Percentiles rank a stretch among this genome's conserved stretches.
phyloP scores from a whole-genome alignment of 2,329 filamentous ascomycete genomes.

The Plenodomus tracheiphilus region DNA sequence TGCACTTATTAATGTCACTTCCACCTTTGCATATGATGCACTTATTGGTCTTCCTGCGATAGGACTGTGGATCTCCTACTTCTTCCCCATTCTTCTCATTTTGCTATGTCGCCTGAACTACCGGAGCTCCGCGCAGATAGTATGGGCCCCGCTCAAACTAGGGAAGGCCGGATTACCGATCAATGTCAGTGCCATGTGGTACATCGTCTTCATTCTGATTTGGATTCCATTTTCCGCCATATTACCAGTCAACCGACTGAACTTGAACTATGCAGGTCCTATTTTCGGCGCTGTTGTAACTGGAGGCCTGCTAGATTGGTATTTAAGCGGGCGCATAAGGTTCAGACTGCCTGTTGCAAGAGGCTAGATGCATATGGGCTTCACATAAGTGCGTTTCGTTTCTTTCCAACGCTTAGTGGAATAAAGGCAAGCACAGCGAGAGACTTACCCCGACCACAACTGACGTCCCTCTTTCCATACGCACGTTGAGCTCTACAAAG shows the following conservation, averaged over 20 bases:
- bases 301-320: conserved; percentile 27
- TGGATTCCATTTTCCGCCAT: conserved; percentile 33
- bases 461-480: too few relatives aligned
- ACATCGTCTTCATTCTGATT: conserved; percentile 26
- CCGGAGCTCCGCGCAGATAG: conserved; percentile 9
- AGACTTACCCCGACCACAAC: too few relatives aligned
- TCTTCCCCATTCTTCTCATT: conserved; percentile 31
- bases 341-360: conserved; percentile 26
- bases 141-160: conserved; percentile 27
- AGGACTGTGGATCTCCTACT: conserved; percentile 36
- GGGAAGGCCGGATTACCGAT: conserved; percentile 21
- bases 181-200: conserved; percentile 28
- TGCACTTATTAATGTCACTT: conserved; percentile 33
- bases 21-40: conserved; percentile 32
- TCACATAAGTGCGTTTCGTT: too few relatives aligned
- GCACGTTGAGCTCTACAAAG: too few relatives aligned
- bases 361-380: too few relatives aligned
- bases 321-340: conserved; percentile 25
- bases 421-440: too few relatives aligned
- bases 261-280: conserved; percentile 36
- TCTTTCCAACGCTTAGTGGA: too few relatives aligned
- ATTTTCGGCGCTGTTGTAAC: conserved; percentile 25
- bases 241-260: conserved; percentile 19
- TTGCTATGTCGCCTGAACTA: conserved; percentile 16
- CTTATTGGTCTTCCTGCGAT: conserved; percentile 36